Evolutionary conservation across 179 eudicot genomes (phyloP), one percentile per base, ranked within the genome.

Genomic region (Actinidia polygama): DNA sequence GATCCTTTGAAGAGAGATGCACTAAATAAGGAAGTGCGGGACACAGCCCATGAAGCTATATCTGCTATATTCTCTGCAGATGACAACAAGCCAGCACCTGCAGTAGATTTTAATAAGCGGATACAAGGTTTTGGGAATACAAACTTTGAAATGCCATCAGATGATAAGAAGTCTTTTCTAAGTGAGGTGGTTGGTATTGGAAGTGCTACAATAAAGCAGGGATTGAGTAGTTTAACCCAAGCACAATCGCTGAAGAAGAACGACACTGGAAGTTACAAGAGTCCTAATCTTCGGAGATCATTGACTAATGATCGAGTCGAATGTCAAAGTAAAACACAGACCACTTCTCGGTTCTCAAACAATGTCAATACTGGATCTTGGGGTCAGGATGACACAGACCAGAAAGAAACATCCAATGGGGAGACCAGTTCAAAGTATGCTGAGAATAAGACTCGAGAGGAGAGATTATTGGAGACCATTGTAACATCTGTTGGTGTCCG

Each of bases 401-500:
- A 83, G 57, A 68, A 84, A 36, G 98, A 92, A 83, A 84, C 86
- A 61, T 82, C 90, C 26, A 89, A 82, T 85, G 92, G 90, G 73
- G 89, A 87, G 73, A 78, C 93, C 14, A 79, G 70, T 69, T 85
- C 93, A 67, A 90, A 89, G 82, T 77, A 79, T 79, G 36, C 87
- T 11, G 88, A 77, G 86, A 87, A 79, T 80, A 96, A 94, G 93
- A 90, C 92, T 59, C 91, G 90, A 6, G 99, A 96, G 82, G 97
- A 93, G 90, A 93, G 96, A 88, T 84, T 96, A 67, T 80, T 96
- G 76, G 98, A 94, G 90, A 94, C 98, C 7, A 93, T 96, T 88
- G 99, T 94, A 77, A 94, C 99, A 59, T 87, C 98, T 87, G 97
- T 98, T 50, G 99, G 99, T 62, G 97, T 96, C 66, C 92, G 99